Base-by-base conservation (phyloP, 2,329 filamentous ascomycete species). In the Stagonosporopsis cucurbitacearum region DNA sequence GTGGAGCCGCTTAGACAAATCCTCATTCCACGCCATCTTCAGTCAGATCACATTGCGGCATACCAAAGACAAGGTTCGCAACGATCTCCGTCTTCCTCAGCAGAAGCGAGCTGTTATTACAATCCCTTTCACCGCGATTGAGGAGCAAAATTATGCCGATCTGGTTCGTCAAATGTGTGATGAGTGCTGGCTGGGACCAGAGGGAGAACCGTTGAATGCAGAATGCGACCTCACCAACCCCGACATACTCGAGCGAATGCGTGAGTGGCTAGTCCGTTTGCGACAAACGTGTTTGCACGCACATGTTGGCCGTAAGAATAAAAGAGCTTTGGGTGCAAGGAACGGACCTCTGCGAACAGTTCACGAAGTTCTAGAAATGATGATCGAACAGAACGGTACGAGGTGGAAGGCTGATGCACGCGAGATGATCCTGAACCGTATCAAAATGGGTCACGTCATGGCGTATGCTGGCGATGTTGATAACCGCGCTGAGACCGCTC, bases 101-200 rank as follows among this genome's bases (percentile, higher is more conserved):
- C 95, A 99, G 70, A 93, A 90, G 68, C 87, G 95, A 9, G 88
- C 92, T 59, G 88, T 96, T 11, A 91, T 98, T 54, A 95, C 89
- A 1, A 87, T 96, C 72, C 92, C 95, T 0, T 96, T 98, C 68
- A 95, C 90, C 0, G 86, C 91, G 0, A 85, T 98, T 11, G 95
- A 98, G 71, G 91, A 97, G 69, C 91, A 97, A 69, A 87, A 96
- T 68, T 98, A 98, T 68, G 82, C 84, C 37, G 85, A 87, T 6
- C 75, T 96, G 2, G 92, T 94, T 69, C 83, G 86, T 43, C 81
- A 90, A 58, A 92, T 96, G 85, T 87, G 87, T 47, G 81, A 87
- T 25, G 85, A 85, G 1, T 90, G 88, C 59, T 87, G 85, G 1
- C 74, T 98, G 6, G 82, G 86, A 63, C 66, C 78, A 0, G 78